Conservation (phyloP, 1,139 yeast species). For the Nakaseomyces sp. region DNA sequence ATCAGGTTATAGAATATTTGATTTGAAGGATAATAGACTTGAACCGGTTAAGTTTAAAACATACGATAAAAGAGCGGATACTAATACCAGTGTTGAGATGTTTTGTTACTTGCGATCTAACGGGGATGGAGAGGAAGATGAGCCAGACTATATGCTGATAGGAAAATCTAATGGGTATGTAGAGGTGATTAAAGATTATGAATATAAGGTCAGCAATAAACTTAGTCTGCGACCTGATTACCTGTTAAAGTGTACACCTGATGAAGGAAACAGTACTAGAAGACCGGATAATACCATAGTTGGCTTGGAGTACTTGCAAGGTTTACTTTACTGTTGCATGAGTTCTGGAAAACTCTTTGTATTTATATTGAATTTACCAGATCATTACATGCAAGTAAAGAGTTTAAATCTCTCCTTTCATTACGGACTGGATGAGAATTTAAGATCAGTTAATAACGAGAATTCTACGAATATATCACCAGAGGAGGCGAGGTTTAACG, state of each 20-base stretch:
- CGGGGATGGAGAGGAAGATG: conserved; percentile 13
- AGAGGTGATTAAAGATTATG: conserved; percentile 23
- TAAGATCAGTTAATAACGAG: neutral
- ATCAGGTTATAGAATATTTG: conserved; percentile 21
- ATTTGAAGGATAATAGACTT: conserved; percentile 14
- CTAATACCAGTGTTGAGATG: conserved; percentile 17
- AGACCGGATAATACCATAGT: conserved; percentile 16
- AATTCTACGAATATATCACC: neutral
- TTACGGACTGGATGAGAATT: neutral
- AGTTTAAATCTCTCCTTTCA: conserved; percentile 6
- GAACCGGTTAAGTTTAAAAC: conserved; percentile 8
- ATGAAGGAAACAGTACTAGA: conserved; percentile 10
- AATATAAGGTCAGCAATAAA: conserved; percentile 12
- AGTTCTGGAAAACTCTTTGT: conserved; percentile 21
- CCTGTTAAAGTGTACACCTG: conserved; percentile 21
- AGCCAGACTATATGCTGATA: conserved; percentile 25
- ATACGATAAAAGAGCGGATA: conserved; percentile 12
- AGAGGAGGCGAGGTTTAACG: conserved; percentile 17
- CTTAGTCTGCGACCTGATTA: conserved; percentile 15
- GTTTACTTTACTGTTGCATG: conserved; percentile 24
- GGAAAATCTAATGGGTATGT: conserved; percentile 26
- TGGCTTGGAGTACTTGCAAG: conserved; percentile 21
- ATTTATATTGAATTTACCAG: conserved; percentile 23
- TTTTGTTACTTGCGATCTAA: conserved; percentile 19
- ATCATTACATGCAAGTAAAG: conserved; percentile 19